These are phyloP conservation scores for Solanum clarkiae DNA, from an alignment of 257 asterid genomes.

Conservation along the genomic window DNA sequence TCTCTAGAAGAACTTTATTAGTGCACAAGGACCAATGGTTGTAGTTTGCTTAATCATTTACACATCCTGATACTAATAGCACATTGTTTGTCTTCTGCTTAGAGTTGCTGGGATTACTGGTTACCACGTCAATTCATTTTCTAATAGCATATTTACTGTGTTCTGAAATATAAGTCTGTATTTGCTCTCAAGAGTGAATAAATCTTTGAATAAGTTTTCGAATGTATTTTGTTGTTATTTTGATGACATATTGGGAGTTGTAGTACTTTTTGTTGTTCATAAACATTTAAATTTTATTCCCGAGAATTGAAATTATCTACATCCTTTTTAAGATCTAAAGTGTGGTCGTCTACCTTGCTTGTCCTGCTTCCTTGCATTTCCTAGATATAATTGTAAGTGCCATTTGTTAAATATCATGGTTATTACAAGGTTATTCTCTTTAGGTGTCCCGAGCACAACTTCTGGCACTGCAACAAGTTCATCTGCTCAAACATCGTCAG, in stretches of 20 bases:
- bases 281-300: background rate
- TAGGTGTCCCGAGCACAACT: constrained; percentile 29
- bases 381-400: background rate
- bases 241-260: background rate
- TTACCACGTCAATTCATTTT: background rate
- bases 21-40: background rate
- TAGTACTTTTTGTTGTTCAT: background rate
- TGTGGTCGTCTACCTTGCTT: background rate
- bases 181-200: background rate
- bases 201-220: background rate
- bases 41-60: background rate
- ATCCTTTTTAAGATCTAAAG: background rate
- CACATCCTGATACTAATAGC: background rate
- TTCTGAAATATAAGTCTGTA: background rate
- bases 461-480: constrained; percentile 35
- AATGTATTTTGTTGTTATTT: background rate
- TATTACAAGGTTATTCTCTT: background rate
- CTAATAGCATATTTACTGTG: background rate
- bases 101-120: background rate
- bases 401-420: constrained; percentile 5
- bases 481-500: constrained; percentile 55
- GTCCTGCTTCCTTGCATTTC: background rate
- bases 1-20: background rate
- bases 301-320: background rate
- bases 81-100: background rate